Base-by-base conservation (phyloP, 495 filamentous ascomycete species). In the Sabuloglossum arenarium region DNA sequence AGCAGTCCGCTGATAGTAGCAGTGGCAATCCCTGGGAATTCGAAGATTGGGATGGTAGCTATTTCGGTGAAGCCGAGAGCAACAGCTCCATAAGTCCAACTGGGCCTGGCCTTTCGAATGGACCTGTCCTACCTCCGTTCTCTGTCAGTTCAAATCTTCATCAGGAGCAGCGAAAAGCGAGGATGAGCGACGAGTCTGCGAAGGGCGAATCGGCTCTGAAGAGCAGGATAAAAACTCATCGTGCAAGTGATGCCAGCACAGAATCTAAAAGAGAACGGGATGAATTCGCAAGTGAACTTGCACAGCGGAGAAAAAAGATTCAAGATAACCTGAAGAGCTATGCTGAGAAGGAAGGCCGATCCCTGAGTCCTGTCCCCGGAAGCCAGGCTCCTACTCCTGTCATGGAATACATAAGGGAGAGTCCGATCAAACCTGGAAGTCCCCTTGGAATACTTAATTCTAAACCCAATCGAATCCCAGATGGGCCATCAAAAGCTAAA, bases 201-300 rank as follows among this genome's bases (percentile, higher is more conserved):
- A 54, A 28, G 30, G 34, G 30, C 0, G 34, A 19, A 19, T 6
- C 12, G 28, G 25, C 23, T 31, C 2, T 0, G 29, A 28, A 54
- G n/a, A 21, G 5, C 11, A 12, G 30, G 14, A 16, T 31, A 12
- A 14, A 27, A 39, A 11, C 0, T 31, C 56, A 24, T 19, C 79
- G 79, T 59, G 66, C 66, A 37, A 74, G 77, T 55, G 73, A 69
- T 30, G 75, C 63, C 46, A 80, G 79, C 63, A 76, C 73, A 3
- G 79, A 79, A 56, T 79, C 78, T 1, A 73, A 80, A 56, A 72
- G 71, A 32, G 86, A 86, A 55, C 75, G 77, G 6, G 81, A 88
- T 51, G 87, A 86, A 54, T 89, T 95, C 61, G 80, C 80, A 23
- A 80, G 74, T 56, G 86, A 91, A 61, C 78, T 95, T 23, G 86